Conservation (phyloP, 2,329 filamentous ascomycete species). For the Talaromyces sp. region DNA sequence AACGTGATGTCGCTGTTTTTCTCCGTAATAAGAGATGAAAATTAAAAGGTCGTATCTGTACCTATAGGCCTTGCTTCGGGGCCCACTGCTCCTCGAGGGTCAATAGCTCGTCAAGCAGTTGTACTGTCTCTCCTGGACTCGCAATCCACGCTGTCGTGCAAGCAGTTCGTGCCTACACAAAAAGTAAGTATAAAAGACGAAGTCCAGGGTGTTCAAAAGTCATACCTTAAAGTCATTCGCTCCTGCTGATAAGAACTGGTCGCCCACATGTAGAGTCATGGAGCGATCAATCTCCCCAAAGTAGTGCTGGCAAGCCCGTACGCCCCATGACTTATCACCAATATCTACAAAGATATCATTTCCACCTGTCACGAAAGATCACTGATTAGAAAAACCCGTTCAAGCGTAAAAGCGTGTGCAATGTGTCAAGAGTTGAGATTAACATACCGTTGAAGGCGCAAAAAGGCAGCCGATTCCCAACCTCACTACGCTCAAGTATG, state of each 20-base stretch:
- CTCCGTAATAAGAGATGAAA: background rate
- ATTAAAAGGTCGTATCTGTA: background rate
- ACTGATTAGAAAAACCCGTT: background rate
- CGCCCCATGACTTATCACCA: slow-evolving; percentile 95
- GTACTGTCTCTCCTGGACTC: slow-evolving; percentile 83
- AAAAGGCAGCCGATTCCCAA: slow-evolving; percentile 71
- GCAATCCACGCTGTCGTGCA: slow-evolving; percentile 98
- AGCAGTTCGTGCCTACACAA: slow-evolving; percentile 64
- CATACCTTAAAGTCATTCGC: slow-evolving; percentile 90
- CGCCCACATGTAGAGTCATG: slow-evolving; percentile 85
- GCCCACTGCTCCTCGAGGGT: slow-evolving; percentile 37
- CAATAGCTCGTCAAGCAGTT: slow-evolving; percentile 77
- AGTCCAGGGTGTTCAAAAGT: background rate
- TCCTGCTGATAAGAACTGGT: slow-evolving; percentile 92
- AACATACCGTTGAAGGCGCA: slow-evolving; percentile 83
- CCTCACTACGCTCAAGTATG: slow-evolving; percentile 74
- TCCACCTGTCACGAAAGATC: slow-evolving; percentile 50
- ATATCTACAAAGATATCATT: slow-evolving; percentile 99
- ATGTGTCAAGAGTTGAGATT: background rate
- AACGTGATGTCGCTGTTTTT: background rate
- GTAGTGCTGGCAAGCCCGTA: slow-evolving; percentile 85
- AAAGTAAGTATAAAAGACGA: background rate
- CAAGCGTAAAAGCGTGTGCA: background rate
- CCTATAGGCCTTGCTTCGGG: background rate
- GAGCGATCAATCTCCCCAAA: slow-evolving; percentile 72